These are phyloP conservation scores for Blastobotrys elegans DNA, from an alignment of 1,139 yeast genomes.

Conservation along the genomic window DNA sequence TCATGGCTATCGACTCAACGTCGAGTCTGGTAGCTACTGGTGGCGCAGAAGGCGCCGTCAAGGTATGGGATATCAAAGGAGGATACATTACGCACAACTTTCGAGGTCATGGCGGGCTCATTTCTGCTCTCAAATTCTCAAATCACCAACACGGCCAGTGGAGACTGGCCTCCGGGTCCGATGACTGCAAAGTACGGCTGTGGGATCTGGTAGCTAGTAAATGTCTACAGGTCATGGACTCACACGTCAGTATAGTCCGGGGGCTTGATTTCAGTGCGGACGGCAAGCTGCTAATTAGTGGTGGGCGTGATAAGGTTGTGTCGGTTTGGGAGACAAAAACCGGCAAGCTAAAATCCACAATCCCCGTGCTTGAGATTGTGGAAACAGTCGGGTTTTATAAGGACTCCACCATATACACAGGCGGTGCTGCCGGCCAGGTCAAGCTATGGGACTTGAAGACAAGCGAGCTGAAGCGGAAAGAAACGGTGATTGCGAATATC, in stretches of 20 bases:
- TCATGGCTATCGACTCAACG: conserved; percentile 70
- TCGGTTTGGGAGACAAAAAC: conserved; percentile 55
- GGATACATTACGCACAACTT: conserved; percentile 85
- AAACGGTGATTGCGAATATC: conserved; percentile 12
- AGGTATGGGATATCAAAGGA: conserved; percentile 89
- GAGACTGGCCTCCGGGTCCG: conserved; percentile 81
- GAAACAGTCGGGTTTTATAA: conserved; percentile 67
- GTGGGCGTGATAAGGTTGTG: conserved; percentile 84
- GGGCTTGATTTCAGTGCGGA: conserved; percentile 61
- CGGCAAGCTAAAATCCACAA: conserved; percentile 56
- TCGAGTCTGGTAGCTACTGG: conserved; percentile 89
- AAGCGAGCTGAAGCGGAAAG: conserved; percentile 7
- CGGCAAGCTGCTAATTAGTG: conserved; percentile 61
- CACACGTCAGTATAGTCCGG: conserved; percentile 82
- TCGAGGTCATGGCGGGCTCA: conserved; percentile 92
- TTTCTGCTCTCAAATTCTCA: conserved; percentile 68
- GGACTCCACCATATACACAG: conserved; percentile 53
- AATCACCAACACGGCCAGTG: conserved; percentile 62
- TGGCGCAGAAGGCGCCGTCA: conserved; percentile 87
- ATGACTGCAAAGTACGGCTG: conserved; percentile 69
- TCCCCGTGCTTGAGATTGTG: conserved; percentile 72
- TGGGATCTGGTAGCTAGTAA: conserved; percentile 90
- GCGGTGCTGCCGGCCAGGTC: conserved; percentile 70
- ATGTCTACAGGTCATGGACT: conserved; percentile 54
- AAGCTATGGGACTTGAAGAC: conserved; percentile 45